Base-by-base conservation (phyloP, 345 rosid genomes). In the Ceriops tagal region DNA sequence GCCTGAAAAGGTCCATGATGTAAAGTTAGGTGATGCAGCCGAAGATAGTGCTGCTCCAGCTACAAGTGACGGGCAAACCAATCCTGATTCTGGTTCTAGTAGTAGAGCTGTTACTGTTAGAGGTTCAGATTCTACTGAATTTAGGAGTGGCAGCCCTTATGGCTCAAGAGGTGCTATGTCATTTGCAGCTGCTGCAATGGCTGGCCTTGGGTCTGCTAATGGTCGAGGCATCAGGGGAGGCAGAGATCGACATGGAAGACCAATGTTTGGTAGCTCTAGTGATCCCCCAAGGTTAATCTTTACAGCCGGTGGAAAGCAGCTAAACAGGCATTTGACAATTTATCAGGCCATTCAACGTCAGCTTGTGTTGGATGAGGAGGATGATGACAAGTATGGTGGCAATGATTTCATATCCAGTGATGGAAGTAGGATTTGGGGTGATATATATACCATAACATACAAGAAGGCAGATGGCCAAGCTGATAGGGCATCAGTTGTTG, bases 151-250 rank as follows among this genome's bases (percentile, higher is more conserved):
- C 34, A 83, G 71, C 78, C 70, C 95, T 67, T 90, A 84, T 73
- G 90, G 96, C 65, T 82, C 98, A 56, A 89, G 96, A 80, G 99
- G 97, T 74, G 92, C 96, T 22, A 88, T 90, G 88, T 92, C 97
- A 47, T 96, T 92, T 80, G 99, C 97, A 58, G 97, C 99, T 62
- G 98, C 97, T 39, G 92, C 99, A 8, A 92, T 92, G 98, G 96
- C 97, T 77, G 99, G 99, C 66, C 89, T 92, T 76, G 95, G 96
- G 72, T 84, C 95, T 80, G 84, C 90, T 65, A 88, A 89, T 77
- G 92, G 92, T 72, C 88, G 96, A 84, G 99, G 98, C 79, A 74
- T 90, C 70, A 85, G 99, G 71, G 96, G 93, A 70, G 89, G 92
- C 69, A 83, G 97, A 78, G 98, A 95, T 78, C 85, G 91, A 52